Percentiles rank a stretch among this genome's conserved stretches.
Conservation (phyloP, 2,329 filamentous ascomycete species). For the Penicillium expansum region DNA sequence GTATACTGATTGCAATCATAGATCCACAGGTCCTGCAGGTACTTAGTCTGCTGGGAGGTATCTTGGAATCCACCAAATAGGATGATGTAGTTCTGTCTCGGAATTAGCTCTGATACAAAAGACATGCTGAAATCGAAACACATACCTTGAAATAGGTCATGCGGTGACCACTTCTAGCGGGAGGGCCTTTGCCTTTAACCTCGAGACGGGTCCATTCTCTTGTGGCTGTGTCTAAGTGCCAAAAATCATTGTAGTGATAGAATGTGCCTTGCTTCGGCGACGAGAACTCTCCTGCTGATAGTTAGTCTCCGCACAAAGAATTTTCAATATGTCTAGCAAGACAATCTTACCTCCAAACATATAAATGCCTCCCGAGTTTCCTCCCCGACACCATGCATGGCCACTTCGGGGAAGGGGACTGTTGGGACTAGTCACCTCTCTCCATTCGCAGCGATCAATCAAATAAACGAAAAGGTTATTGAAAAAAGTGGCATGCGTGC, state of each 20-base stretch:
- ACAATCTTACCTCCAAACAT: conserved; percentile 68
- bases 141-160: conserved; percentile 86
- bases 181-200: conserved; percentile 67
- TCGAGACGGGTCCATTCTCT: conserved; percentile 93
- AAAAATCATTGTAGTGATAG: conserved; percentile 99
- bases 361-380: conserved; percentile 81
- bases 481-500: conserved; percentile 71
- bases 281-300: conserved; percentile 71
- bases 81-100: conserved; percentile 73
- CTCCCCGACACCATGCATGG: conserved; percentile 90
- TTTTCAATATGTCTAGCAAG: neutral
- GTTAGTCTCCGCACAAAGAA: conserved; percentile 3
- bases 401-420: conserved; percentile 85
- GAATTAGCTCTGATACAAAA: neutral
- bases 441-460: conserved; percentile 85
- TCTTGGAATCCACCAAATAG: conserved; percentile 97
- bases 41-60: conserved; percentile 90
- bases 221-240: conserved; percentile 78
- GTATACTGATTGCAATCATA: conserved; percentile 86
- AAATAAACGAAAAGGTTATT: conserved; percentile 68
- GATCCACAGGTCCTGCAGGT: conserved; percentile 89
- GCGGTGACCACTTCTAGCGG: conserved; percentile 83
- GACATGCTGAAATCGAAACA: neutral
- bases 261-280: conserved; percentile 97
- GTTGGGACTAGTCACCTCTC: conserved; percentile 84